Conservation (phyloP, 2,329 filamentous ascomycete species). For the Xylariaceae sp. region DNA sequence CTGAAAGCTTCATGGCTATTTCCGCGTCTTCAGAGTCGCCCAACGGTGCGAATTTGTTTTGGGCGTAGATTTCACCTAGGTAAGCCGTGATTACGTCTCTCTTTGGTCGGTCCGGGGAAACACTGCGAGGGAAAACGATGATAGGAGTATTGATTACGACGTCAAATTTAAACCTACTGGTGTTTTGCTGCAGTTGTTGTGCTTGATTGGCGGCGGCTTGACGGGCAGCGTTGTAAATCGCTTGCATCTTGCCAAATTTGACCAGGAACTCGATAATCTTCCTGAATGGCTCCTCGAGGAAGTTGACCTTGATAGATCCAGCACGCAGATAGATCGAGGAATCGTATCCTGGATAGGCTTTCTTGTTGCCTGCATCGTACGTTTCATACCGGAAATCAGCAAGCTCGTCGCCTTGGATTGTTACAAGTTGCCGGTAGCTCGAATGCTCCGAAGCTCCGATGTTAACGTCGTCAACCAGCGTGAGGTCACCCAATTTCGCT, state of each 20-base stretch:
- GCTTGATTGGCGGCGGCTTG: constrained; percentile 94
- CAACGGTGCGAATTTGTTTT: constrained; percentile 86
- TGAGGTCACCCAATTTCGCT: constrained; percentile 84
- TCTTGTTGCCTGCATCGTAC: constrained; percentile 71
- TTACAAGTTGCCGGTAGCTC: constrained; percentile 81
- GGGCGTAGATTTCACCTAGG: constrained; percentile 94
- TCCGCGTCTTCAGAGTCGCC: constrained; percentile 74
- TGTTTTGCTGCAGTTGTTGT: constrained; percentile 87
- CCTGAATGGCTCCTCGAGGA: constrained; percentile 93
- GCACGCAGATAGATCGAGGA: constrained; percentile 88
- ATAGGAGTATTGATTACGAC: constrained; percentile 94
- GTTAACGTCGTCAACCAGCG: constrained; percentile 90
- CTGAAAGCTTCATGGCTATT: constrained; percentile 85
- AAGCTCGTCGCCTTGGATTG: constrained; percentile 92
- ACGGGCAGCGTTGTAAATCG: constrained; percentile 94
- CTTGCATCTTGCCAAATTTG: constrained; percentile 99
- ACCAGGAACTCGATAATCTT: constrained; percentile 98
- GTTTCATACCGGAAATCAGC: constrained; percentile 98
- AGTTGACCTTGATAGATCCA: constrained; percentile 95
- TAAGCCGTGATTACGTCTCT: constrained; percentile 90
- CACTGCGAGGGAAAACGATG: constrained; percentile 84
- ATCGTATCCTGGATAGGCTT: constrained; percentile 90
- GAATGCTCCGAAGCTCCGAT: constrained; percentile 82
- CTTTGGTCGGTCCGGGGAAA: constrained; percentile 68
- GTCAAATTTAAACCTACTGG: constrained; percentile 90